phyloP scores from a whole-genome alignment of 1,284 basidiomycete species.

The Austroboletus rostrupii region DNA sequence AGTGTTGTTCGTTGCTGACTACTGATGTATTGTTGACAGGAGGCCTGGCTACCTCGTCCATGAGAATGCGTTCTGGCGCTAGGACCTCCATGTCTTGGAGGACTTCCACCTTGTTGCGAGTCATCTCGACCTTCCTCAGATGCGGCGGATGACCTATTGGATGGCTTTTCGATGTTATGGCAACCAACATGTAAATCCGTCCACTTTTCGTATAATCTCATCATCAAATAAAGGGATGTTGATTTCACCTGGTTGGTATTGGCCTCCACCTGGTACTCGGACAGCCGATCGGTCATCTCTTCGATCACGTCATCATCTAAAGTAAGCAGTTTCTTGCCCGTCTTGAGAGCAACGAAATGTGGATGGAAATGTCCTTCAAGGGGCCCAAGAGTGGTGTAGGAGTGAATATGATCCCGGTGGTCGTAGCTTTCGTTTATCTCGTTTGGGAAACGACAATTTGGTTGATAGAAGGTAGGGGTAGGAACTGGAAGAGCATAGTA shows the following conservation, averaged over 20 bases:
- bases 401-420: neutral
- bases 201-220: neutral
- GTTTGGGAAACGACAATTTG: neutral
- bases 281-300: neutral
- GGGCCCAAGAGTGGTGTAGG: neutral
- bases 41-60: neutral
- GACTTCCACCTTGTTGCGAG: neutral
- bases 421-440: too few species aligned
- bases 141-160: neutral
- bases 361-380: neutral
- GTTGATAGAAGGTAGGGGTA: neutral
- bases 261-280: neutral
- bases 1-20: neutral
- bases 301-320: too few species aligned
- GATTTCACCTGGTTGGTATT: too few species aligned
- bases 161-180: neutral
- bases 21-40: too few species aligned
- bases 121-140: neutral
- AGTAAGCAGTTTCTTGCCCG: neutral
- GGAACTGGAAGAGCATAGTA: slow-evolving; percentile 1
- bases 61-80: neutral
- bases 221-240: too few species aligned
- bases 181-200: neutral
- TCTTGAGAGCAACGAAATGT: slow-evolving; percentile 2
- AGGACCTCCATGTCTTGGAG: neutral